These are phyloP conservation scores for Pichia sp. DNA, from an alignment of 1,139 yeast genomes.

Conservation along the genomic window DNA sequence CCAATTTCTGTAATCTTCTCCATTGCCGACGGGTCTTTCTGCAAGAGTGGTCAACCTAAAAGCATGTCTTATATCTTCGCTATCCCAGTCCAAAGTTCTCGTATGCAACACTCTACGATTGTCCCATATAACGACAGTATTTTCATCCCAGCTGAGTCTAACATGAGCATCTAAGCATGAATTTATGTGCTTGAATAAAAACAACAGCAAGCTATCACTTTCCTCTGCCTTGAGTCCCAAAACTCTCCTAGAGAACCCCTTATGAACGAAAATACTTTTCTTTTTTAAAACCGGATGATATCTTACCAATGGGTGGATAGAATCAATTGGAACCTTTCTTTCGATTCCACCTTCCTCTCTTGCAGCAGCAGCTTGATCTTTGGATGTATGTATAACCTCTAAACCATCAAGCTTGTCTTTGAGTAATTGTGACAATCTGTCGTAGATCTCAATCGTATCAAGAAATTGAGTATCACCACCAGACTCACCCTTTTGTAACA, in stretches of 20 bases:
- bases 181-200: conserved; percentile 50
- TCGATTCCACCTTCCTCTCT: conserved; percentile 53
- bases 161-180: conserved; percentile 51
- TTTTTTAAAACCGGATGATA: conserved; percentile 65
- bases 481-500: conserved; percentile 31
- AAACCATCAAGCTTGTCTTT: conserved; percentile 52
- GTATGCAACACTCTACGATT: conserved; percentile 62
- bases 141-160: conserved; percentile 54
- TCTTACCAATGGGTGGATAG: conserved; percentile 65
- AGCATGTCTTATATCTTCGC: conserved; percentile 58
- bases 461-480: conserved; percentile 75
- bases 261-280: conserved; percentile 56
- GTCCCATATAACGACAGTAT: conserved; percentile 70
- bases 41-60: conserved; percentile 66
- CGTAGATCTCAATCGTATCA: conserved; percentile 61
- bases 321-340: conserved; percentile 55
- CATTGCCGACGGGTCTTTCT: conserved; percentile 36
- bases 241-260: conserved; percentile 58
- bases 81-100: conserved; percentile 59
- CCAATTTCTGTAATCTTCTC: conserved; percentile 33
- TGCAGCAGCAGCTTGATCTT: conserved; percentile 61
- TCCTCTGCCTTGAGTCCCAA: conserved; percentile 65
- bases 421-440: conserved; percentile 60
- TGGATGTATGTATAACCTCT: conserved; percentile 64
- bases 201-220: conserved; percentile 50